phyloP scores from a whole-genome alignment of 2,329 filamentous ascomycete genomes.

The Cercospora berteroae region DNA sequence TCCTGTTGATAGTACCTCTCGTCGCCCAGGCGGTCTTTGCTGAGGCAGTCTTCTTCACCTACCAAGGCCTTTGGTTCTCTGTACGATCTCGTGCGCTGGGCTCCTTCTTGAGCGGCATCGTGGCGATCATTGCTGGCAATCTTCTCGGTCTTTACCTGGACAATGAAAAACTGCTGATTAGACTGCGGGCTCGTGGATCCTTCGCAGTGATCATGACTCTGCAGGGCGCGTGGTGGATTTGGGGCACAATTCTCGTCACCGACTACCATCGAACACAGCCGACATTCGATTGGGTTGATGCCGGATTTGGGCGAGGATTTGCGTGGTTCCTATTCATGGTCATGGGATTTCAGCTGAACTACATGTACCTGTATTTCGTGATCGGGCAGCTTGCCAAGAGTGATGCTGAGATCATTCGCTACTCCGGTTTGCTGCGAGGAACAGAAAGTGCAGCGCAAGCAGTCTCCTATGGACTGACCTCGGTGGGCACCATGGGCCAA shows the following conservation, averaged over 20 bases:
- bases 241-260: constrained; percentile 65
- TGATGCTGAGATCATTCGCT: constrained; percentile 64
- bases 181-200: constrained; percentile 53
- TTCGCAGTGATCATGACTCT: constrained; percentile 57
- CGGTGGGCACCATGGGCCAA: constrained; percentile 60
- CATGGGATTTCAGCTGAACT: constrained; percentile 69
- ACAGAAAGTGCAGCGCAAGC: constrained; percentile 73
- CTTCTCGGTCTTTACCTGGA: constrained; percentile 66
- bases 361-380: constrained; percentile 71
- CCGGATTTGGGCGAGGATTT: constrained; percentile 65
- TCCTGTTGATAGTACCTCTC: constrained; percentile 63
- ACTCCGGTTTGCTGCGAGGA: constrained; percentile 65
- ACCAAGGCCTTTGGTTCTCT: constrained; percentile 60
- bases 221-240: constrained; percentile 70
- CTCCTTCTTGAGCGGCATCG: constrained; percentile 67
- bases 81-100: constrained; percentile 68
- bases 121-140: constrained; percentile 65
- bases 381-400: constrained; percentile 63
- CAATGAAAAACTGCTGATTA: constrained; percentile 54
- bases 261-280: constrained; percentile 58
- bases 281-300: constrained; percentile 63
- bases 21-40: constrained; percentile 70
- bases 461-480: constrained; percentile 67
- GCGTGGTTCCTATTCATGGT: constrained; percentile 66
- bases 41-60: constrained; percentile 72